Percentiles rank a stretch among this genome's conserved stretches.
Evolutionary conservation across 1,139 yeast genomes (phyloP).

Genomic region (Sugiyamaella pinicola): DNA sequence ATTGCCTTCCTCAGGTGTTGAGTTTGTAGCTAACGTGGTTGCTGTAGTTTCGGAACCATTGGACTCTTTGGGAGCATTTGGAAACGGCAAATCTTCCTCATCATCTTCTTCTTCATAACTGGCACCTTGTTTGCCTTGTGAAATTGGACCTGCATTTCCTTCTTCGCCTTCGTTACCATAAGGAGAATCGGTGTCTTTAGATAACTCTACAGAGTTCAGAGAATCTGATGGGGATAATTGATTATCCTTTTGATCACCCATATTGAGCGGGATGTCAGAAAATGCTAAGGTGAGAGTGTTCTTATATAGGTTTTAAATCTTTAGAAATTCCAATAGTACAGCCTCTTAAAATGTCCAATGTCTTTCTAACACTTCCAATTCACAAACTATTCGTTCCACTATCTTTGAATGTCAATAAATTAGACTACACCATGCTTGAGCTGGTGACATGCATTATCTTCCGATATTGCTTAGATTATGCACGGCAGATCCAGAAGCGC

Average conservation of each 20-base stretch:
- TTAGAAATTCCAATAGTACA: no score
- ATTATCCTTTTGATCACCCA: not conserved
- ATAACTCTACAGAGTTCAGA: conserved; percentile 1
- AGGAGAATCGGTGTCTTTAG: not conserved
- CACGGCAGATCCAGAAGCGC: not conserved
- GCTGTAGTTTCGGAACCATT: not conserved
- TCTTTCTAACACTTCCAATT: no score
- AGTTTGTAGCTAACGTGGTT: not conserved
- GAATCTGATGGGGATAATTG: conserved; percentile 1
- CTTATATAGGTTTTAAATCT: no score
- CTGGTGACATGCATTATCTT: not conserved
- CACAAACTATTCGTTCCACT: no score
- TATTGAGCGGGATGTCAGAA: no score
- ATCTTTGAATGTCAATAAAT: not conserved
- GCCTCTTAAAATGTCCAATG: no score
- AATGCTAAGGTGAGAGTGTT: no score
- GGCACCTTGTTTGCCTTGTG: not conserved
- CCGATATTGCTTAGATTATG: not conserved
- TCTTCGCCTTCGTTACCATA: not conserved
- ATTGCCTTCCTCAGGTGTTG: no score
- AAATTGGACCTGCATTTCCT: not conserved
- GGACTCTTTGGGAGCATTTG: not conserved
- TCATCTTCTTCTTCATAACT: conserved; percentile 8
- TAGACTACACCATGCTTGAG: not conserved
- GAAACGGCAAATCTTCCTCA: conserved; percentile 8